These are phyloP conservation scores for Kuraishia floccosa DNA, from an alignment of 805 yeast genomes.

Conservation along the genomic window DNA sequence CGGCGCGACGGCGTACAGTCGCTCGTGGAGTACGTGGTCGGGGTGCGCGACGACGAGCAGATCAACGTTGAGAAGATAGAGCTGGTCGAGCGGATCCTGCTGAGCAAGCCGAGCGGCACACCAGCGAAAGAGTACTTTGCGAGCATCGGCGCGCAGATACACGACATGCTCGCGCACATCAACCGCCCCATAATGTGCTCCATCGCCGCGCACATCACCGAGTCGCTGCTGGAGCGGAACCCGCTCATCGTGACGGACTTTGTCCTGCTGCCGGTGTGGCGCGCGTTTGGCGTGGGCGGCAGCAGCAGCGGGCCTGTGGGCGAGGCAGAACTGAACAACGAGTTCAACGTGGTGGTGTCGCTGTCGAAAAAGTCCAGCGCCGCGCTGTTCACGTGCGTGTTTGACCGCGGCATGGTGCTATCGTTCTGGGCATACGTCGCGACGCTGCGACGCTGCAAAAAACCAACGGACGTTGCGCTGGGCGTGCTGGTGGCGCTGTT, in stretches of 20 bases:
- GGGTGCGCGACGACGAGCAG: slow-evolving; percentile 64
- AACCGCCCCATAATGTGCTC: slow-evolving; percentile 52
- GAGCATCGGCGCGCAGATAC: slow-evolving; percentile 53
- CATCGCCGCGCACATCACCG: slow-evolving; percentile 43
- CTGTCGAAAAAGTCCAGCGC: slow-evolving; percentile 33
- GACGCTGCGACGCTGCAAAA: slow-evolving; percentile 19
- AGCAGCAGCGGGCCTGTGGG: too few species aligned
- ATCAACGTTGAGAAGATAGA: slow-evolving; percentile 55
- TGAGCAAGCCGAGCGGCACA: slow-evolving; percentile 47
- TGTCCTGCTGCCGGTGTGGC: slow-evolving; percentile 39
- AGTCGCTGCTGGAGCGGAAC: slow-evolving; percentile 39
- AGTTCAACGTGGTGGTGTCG: slow-evolving; percentile 55
- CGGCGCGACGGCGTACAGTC: slow-evolving; percentile 59
- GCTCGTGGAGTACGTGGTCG: slow-evolving; percentile 66
- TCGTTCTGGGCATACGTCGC: slow-evolving; percentile 33
- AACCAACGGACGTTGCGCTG: slow-evolving; percentile 21
- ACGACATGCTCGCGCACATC: slow-evolving; percentile 41
- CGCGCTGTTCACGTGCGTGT: slow-evolving; percentile 21
- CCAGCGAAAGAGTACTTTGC: slow-evolving; percentile 38
- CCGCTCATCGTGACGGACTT: slow-evolving; percentile 44
- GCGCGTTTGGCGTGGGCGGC: slow-evolving; percentile 21
- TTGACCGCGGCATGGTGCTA: slow-evolving; percentile 13
- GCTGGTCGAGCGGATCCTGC: slow-evolving; percentile 52
- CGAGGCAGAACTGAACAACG: slow-evolving; percentile 48
- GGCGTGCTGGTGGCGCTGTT: slow-evolving; percentile 25